A percentile compares a stretch with the other conserved stretches of the same genome.
phyloP scores from a whole-genome alignment of 768 basidiomycete species.

The Gyrodon lividus region DNA sequence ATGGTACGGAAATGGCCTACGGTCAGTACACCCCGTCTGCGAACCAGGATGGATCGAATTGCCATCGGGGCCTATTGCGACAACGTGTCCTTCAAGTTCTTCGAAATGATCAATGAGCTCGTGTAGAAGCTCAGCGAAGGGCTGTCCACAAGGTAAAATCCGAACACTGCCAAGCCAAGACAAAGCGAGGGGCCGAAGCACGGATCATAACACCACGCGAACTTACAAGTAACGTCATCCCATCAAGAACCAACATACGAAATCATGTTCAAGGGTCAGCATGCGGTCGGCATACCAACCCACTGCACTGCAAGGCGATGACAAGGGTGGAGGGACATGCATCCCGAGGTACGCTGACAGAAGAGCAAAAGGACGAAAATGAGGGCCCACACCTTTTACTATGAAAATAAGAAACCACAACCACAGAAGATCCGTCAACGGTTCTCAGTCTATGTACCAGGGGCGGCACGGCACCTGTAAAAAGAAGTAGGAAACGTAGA shows the following conservation, averaged over 20 bases:
- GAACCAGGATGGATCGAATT: constrained; percentile 32
- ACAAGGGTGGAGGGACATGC: neutral
- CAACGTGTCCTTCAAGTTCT: constrained; percentile 39
- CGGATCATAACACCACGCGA: neutral
- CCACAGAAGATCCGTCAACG: neutral
- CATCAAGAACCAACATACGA: constrained; percentile 8
- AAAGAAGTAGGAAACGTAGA: neutral
- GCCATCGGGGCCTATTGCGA: constrained; percentile 29
- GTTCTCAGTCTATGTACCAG: neutral
- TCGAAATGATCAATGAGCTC: constrained; percentile 53
- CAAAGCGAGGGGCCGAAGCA: neutral
- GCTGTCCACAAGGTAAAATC: constrained; percentile 49
- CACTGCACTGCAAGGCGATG: constrained; percentile 11
- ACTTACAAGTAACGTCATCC: neutral
- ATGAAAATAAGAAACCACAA: neutral
- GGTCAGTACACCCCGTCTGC: neutral
- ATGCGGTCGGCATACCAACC: constrained; percentile 9
- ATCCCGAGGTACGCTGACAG: neutral
- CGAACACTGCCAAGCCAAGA: constrained; percentile 30
- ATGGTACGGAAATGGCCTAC: neutral
- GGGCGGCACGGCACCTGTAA: neutral
- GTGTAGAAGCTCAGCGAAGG: constrained; percentile 48
- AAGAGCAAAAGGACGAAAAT: neutral
- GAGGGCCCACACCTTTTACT: neutral
- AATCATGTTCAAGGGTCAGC: constrained; percentile 19